A percentile compares a stretch with the other conserved stretches of the same genome.
Conservation (phyloP, 306 rosid species). For the Prunus armeniaca region DNA sequence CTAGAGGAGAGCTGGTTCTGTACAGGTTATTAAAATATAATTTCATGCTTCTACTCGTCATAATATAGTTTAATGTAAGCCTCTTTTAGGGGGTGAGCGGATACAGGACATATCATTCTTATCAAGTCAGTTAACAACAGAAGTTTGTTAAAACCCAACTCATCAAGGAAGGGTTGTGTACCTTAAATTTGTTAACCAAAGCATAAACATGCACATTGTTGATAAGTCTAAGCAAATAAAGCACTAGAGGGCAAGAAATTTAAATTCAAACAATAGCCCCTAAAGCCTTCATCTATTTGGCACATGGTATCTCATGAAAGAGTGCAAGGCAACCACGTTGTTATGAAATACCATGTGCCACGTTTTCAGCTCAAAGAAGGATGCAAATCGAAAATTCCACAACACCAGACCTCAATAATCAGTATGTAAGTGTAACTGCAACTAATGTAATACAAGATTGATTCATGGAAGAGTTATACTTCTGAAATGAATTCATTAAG, state of each 20-base stretch:
- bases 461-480: background rate
- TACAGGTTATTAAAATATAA: background rate
- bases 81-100: background rate
- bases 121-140: background rate
- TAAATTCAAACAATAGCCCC: background rate
- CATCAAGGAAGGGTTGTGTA: background rate
- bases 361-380: background rate
- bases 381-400: background rate
- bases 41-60: background rate
- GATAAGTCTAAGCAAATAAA: background rate
- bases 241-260: background rate
- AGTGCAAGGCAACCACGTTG: background rate
- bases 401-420: background rate
- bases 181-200: background rate
- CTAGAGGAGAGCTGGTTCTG: background rate
- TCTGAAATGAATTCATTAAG: background rate
- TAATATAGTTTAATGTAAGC: background rate
- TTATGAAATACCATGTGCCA: slow-evolving; percentile 1
- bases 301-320: background rate
- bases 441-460: background rate
- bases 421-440: background rate
- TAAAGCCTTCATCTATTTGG: background rate
- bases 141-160: background rate
- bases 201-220: background rate
- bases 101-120: background rate